phyloP scores from a whole-genome alignment of 345 rosid genomes.

The Noccaea caerulescens region DNA sequence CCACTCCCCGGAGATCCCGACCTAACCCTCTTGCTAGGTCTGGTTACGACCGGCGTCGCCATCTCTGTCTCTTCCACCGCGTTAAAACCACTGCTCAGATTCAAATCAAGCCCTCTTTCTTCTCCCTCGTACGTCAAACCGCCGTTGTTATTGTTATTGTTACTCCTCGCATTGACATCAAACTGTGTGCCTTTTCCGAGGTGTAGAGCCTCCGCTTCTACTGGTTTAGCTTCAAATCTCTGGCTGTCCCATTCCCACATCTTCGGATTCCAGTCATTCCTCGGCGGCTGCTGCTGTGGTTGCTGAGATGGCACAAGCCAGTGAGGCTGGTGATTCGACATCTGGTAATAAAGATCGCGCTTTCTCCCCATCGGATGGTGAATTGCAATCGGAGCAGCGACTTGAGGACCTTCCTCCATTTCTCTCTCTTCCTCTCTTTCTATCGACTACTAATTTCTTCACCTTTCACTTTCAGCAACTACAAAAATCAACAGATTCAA shows the following conservation, averaged over 20 bases:
- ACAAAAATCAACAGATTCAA: slow-evolving; percentile 11
- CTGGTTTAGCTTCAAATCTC: slow-evolving; percentile 64
- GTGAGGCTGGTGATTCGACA: slow-evolving; percentile 35
- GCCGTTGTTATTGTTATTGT: not conserved
- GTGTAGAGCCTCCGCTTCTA: slow-evolving; percentile 41
- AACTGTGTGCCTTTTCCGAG: slow-evolving; percentile 25
- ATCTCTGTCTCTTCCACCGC: slow-evolving; percentile 43
- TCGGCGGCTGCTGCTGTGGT: slow-evolving; percentile 34
- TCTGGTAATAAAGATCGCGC: slow-evolving; percentile 58
- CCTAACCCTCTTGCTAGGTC: slow-evolving; percentile 71
- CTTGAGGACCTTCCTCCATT: slow-evolving; percentile 84
- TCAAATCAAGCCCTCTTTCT: slow-evolving; percentile 61
- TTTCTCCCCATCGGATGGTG: slow-evolving; percentile 61
- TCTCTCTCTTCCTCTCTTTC: not conserved
- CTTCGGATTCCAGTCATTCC: slow-evolving; percentile 65
- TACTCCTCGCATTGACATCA: slow-evolving; percentile 8
- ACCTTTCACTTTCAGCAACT: slow-evolving; percentile 22
- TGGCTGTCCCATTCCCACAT: slow-evolving; percentile 81
- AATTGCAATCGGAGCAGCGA: slow-evolving; percentile 57
- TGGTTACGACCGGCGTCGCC: slow-evolving; percentile 40
- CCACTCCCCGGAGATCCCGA: slow-evolving; percentile 71
- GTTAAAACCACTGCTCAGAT: slow-evolving; percentile 60
- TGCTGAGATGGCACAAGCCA: slow-evolving; percentile 32
- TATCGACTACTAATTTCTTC: not conserved
- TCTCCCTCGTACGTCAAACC: slow-evolving; percentile 45